Base-by-base conservation (phyloP, 2,329 filamentous ascomycete genomes). In the Diaporthe aspalathi region DNA sequence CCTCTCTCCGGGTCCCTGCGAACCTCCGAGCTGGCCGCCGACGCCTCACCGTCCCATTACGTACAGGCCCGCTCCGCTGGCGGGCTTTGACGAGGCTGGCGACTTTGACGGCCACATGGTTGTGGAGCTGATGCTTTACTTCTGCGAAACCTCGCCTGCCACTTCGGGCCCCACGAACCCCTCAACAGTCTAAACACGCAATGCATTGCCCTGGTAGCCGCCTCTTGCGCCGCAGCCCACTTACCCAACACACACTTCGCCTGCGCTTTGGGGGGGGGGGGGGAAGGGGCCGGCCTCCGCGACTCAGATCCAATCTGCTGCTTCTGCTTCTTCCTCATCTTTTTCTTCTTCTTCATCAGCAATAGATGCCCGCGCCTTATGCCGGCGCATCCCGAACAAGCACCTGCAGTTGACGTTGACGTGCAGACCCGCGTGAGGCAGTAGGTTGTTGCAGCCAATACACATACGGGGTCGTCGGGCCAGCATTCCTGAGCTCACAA, bases 51-150 rank as follows among this genome's bases (percentile, higher is more conserved):
- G 60, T 65, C 60, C 14, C 43, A 68, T 72, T 72, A 72, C 70
- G 70, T 72, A 72, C 70, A 47, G 70, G 57, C 70, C 70, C 66
- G 65, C 66, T 63, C 66, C 38, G 49, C 49, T 47, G n/a, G 70
- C 35, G 52, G 20, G 60, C 60, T 65, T n/a, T 17, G 45, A 50
- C 50, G 60, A 65, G 60, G 60, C 60, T 65, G 43, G 45, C 45
- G 45, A n/a, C 14, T 38, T 65, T 65, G 43, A 38, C n/a, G 29
- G 45, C 60, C 60, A 65, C 60, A 65, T 65, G 60, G 60, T 24
- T 32, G 45, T 65, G 60, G 60, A 65, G 60, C 49, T 16, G 27
- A 20, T 35, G 40, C n/a, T 35, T 45, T 38, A 27, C 27, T 50
- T 50, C 60, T 53, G 24, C 60, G 60, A 63, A 63, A 63, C 60